These are phyloP conservation scores for Colletotrichum siamense DNA, from an alignment of 2,329 filamentous ascomycete species.

Conservation along the genomic window DNA sequence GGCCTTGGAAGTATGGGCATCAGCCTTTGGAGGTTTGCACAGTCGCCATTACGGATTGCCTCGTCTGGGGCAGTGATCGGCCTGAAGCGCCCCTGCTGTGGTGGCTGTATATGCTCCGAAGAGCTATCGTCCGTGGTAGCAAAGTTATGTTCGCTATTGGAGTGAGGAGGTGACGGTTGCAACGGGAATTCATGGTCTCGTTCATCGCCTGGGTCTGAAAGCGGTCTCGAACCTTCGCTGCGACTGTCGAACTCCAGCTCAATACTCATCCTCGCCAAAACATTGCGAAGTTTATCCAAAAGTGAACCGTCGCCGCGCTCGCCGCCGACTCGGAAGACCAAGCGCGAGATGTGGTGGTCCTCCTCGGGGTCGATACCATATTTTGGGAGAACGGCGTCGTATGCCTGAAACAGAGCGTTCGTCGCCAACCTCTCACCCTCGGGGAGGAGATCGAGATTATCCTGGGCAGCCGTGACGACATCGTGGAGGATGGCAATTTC, in stretches of 20 bases:
- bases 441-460: conserved; percentile 60
- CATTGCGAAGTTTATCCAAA: conserved; percentile 71
- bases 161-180: background rate
- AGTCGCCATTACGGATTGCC: background rate
- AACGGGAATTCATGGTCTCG: background rate
- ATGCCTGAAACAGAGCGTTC: conserved; percentile 80
- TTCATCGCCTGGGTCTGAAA: background rate
- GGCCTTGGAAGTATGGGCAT: background rate
- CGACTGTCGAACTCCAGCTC: conserved; percentile 65
- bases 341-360: conserved; percentile 77
- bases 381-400: conserved; percentile 76
- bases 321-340: conserved; percentile 80
- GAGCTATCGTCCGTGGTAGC: background rate
- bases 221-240: conserved; percentile 1
- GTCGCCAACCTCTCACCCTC: conserved; percentile 72
- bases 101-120: background rate
- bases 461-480: conserved; percentile 76
- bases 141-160: background rate
- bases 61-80: background rate
- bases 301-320: conserved; percentile 63
- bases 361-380: conserved; percentile 74
- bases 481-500: conserved; percentile 82
- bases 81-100: background rate
- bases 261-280: conserved; percentile 74
- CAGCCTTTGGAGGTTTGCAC: conserved; percentile 1